These are phyloP conservation scores for Trichoderma erinaceum DNA, from an alignment of 495 filamentous ascomycete genomes.

Conservation along the genomic window DNA sequence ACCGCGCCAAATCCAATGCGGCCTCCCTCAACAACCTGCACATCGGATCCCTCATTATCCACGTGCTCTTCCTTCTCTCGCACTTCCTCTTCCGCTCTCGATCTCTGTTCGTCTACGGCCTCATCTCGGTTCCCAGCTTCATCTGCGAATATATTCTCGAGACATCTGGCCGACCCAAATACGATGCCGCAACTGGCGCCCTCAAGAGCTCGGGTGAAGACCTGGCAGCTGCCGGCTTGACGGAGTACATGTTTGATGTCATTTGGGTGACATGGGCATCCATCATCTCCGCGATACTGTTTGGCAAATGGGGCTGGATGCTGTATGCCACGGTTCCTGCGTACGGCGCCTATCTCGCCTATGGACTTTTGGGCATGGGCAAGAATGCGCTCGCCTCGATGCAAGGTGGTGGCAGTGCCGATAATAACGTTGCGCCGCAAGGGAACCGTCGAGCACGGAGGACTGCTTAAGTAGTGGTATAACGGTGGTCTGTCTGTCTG, in stretches of 20 bases:
- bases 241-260: slow-evolving; percentile 96
- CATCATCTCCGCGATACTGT: slow-evolving; percentile 55
- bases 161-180: slow-evolving; percentile 69
- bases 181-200: slow-evolving; percentile 54
- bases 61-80: slow-evolving; percentile 65
- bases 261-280: slow-evolving; percentile 85
- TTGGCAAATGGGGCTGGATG: slow-evolving; percentile 75
- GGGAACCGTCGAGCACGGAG: slow-evolving; percentile 14
- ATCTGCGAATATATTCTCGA: slow-evolving; percentile 80
- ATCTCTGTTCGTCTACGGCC: slow-evolving; percentile 62
- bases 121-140: slow-evolving; percentile 68
- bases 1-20: slow-evolving; percentile 75
- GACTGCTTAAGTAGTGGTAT: not conserved
- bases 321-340: slow-evolving; percentile 63
- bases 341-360: slow-evolving; percentile 66
- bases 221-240: slow-evolving; percentile 79
- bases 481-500: not conserved
- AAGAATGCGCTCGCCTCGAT: slow-evolving; percentile 55
- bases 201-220: slow-evolving; percentile 78
- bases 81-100: slow-evolving; percentile 62
- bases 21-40: slow-evolving; percentile 71
- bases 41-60: slow-evolving; percentile 60
- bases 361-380: slow-evolving; percentile 57
- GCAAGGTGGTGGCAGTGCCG: slow-evolving; percentile 27
- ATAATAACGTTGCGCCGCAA: slow-evolving; percentile 24